These are phyloP conservation scores for Panaeolus papilionaceus DNA, from an alignment of 768 basidiomycete genomes.

Conservation along the genomic window DNA sequence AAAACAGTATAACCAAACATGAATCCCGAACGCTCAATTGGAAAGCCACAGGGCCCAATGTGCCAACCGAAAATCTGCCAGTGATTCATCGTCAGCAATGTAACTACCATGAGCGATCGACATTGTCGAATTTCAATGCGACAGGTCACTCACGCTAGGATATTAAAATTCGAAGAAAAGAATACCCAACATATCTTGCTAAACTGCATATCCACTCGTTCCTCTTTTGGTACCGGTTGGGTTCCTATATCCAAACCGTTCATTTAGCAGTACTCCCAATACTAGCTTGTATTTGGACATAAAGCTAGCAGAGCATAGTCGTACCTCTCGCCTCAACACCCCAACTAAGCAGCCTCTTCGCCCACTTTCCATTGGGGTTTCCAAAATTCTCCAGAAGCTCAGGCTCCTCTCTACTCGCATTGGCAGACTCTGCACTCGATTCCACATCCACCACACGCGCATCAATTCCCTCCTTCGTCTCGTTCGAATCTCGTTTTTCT, in stretches of 20 bases:
- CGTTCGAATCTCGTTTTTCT: neutral
- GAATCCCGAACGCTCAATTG: conserved; percentile 66
- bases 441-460: neutral
- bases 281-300: too few relatives aligned
- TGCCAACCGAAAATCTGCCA: conserved; percentile 67
- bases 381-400: neutral
- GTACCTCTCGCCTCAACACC: neutral
- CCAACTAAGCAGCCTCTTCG: neutral
- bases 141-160: conserved; percentile 52
- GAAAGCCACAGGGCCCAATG: conserved; percentile 68
- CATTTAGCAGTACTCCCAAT: too few relatives aligned
- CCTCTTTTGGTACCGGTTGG: conserved; percentile 58
- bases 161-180: conserved; percentile 77
- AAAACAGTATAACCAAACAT: conserved; percentile 69
- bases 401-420: neutral
- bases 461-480: neutral
- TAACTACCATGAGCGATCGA: neutral
- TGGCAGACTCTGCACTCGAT: neutral
- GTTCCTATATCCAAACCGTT: conserved; percentile 43
- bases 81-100: too few relatives aligned
- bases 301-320: neutral
- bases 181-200: conserved; percentile 79
- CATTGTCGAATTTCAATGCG: neutral
- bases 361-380: neutral
- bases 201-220: conserved; percentile 65